A percentile compares a stretch with the other conserved stretches of the same genome.
phyloP scores from a whole-genome alignment of 768 basidiomycete species.

The Pluteus cervinus region DNA sequence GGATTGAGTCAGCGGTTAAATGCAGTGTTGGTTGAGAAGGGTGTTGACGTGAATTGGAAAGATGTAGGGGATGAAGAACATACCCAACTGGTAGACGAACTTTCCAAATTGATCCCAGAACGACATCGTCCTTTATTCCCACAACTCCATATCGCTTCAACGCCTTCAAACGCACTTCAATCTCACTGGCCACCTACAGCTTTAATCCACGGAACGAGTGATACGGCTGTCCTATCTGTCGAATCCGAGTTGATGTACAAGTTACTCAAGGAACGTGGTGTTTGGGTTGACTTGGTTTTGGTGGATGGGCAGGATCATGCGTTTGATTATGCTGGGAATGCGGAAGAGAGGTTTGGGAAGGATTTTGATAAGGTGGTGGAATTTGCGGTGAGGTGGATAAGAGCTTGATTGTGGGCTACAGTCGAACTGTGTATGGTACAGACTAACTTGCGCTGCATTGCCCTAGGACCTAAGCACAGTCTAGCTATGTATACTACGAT shows the following conservation, averaged over 20 bases:
- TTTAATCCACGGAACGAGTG: constrained; percentile 43
- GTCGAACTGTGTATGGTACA: no score
- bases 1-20: constrained; percentile 51
- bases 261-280: constrained; percentile 29
- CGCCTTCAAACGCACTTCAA: no score
- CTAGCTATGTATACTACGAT: no score
- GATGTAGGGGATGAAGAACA: constrained; percentile 35
- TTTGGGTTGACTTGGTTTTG: constrained; percentile 26
- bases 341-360: constrained; percentile 32
- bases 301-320: constrained; percentile 45
- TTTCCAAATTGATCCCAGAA: constrained; percentile 22
- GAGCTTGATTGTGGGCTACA: no score
- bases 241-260: constrained; percentile 34
- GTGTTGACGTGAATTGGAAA: constrained; percentile 20
- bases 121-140: constrained; percentile 37
- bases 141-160: constrained; percentile 34
- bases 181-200: constrained; percentile 42
- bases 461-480: no score
- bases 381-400: constrained; percentile 25
- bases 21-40: no score
- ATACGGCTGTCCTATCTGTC: constrained; percentile 35
- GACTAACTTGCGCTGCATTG: no score
- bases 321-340: constrained; percentile 44
- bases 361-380: constrained; percentile 29
- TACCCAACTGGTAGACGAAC: constrained; percentile 27